Evolutionary conservation across 495 filamentous ascomycete species (phyloP).

Genomic region (Penicillium odoratum): DNA sequence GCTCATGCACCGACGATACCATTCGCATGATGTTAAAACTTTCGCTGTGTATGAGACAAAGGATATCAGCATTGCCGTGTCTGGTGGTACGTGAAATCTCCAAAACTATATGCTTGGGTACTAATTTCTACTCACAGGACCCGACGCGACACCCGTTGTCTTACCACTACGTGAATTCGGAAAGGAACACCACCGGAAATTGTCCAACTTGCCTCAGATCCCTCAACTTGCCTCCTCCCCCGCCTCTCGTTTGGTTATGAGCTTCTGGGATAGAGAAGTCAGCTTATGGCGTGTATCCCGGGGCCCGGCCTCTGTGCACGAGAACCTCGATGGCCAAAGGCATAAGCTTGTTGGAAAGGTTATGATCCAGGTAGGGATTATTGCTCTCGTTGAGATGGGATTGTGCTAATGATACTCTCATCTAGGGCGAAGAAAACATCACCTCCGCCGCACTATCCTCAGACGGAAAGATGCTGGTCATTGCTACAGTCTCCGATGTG

Average conservation of each 20-base stretch:
- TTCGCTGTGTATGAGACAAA: slow-evolving; percentile 88
- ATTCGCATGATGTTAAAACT: slow-evolving; percentile 91
- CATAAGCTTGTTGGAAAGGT: slow-evolving; percentile 67
- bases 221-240: slow-evolving; percentile 68
- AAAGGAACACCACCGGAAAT: slow-evolving; percentile 73
- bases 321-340: slow-evolving; percentile 47
- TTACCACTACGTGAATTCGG: slow-evolving; percentile 77
- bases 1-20: slow-evolving; percentile 76
- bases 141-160: slow-evolving; percentile 79
- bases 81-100: slow-evolving; percentile 67
- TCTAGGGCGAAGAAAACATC: slow-evolving; percentile 80
- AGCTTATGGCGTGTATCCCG: slow-evolving; percentile 72
- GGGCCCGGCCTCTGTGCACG: slow-evolving; percentile 41
- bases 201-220: slow-evolving; percentile 79
- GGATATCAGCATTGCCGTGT: slow-evolving; percentile 81
- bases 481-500: slow-evolving; percentile 72
- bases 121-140: slow-evolving; percentile 55
- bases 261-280: slow-evolving; percentile 91
- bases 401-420: slow-evolving; percentile 11
- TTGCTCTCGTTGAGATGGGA: neutral
- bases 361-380: slow-evolving; percentile 53
- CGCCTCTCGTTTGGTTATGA: slow-evolving; percentile 71
- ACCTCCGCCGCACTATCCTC: slow-evolving; percentile 72
- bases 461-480: slow-evolving; percentile 72
- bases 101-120: slow-evolving; percentile 19